Conservation (phyloP, 176 grass and related monocot species). For the Ananas comosus region DNA sequence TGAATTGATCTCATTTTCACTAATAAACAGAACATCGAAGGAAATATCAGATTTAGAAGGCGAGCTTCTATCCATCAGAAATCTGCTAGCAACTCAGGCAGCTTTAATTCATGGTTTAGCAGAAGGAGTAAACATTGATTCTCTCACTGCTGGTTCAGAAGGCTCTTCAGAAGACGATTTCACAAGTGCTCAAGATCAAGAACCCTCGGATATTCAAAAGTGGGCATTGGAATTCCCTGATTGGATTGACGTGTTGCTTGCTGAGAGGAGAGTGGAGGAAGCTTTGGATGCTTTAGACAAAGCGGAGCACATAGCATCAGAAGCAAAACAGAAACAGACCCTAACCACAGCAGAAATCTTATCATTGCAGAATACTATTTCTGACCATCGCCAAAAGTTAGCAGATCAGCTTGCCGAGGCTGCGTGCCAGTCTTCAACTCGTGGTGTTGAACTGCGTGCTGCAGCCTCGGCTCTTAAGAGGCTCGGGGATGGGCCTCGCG, state of each 20-base stretch:
- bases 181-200: constrained; percentile 56
- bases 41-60: constrained; percentile 97
- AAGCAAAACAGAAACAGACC: constrained; percentile 44
- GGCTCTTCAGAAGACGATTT: constrained; percentile 37
- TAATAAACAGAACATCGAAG: constrained; percentile 65
- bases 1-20: not conserved
- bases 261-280: constrained; percentile 87
- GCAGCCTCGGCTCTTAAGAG: constrained; percentile 93
- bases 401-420: constrained; percentile 90
- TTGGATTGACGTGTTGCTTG: constrained; percentile 75
- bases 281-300: constrained; percentile 76
- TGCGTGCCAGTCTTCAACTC: constrained; percentile 81
- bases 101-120: constrained; percentile 76
- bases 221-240: constrained; percentile 86
- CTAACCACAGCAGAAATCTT: constrained; percentile 39
- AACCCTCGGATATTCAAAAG: constrained; percentile 79
- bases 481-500: constrained; percentile 89
- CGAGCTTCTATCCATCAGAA: constrained; percentile 82
- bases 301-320: constrained; percentile 48
- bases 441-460: constrained; percentile 91
- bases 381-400: constrained; percentile 65
- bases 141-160: constrained; percentile 39
- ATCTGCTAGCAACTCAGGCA: constrained; percentile 70
- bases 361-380: constrained; percentile 45
- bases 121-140: constrained; percentile 78